These are phyloP conservation scores for Neocallimastix lanati DNA, from an alignment of 192 early-diverging fungal species.

Conservation along the genomic window DNA sequence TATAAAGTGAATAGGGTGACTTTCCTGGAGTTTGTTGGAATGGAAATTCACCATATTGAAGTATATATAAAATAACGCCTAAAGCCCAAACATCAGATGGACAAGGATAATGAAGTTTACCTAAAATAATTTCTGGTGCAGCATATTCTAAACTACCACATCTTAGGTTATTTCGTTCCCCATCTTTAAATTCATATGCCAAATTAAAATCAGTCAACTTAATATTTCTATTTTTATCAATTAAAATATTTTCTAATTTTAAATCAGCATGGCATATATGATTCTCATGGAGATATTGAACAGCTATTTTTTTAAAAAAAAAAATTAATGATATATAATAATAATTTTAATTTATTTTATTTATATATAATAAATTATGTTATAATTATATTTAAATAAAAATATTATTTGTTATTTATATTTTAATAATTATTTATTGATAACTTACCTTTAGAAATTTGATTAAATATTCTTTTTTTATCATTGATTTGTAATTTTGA, in stretches of 20 bases:
- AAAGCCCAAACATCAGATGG: constrained; percentile 22
- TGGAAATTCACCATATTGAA: not conserved
- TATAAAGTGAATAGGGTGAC: not conserved
- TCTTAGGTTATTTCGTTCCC: constrained; percentile 3
- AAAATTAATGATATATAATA: no score
- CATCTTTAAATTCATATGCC: constrained; percentile 3
- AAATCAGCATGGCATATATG: constrained; percentile 49
- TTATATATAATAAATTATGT: no score
- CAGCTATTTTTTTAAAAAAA: no score
- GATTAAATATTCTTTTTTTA: no score
- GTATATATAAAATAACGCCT: constrained; percentile 14
- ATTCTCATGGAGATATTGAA: constrained; percentile 39
- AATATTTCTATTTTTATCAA: not conserved
- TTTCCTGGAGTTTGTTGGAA: not conserved
- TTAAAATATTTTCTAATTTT: constrained; percentile 33
- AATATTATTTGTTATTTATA: no score
- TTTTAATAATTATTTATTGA: no score
- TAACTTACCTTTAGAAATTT: no score
- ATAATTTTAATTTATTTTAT: no score
- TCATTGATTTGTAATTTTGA: no score
- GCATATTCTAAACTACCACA: constrained; percentile 63
- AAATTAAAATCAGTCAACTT: constrained; percentile 45
- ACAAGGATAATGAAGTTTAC: constrained; percentile 42
- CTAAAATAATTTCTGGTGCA: constrained; percentile 49
- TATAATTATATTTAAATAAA: no score